phyloP scores from a whole-genome alignment of 331 rosid genomes.

The Cydonia oblonga region DNA sequence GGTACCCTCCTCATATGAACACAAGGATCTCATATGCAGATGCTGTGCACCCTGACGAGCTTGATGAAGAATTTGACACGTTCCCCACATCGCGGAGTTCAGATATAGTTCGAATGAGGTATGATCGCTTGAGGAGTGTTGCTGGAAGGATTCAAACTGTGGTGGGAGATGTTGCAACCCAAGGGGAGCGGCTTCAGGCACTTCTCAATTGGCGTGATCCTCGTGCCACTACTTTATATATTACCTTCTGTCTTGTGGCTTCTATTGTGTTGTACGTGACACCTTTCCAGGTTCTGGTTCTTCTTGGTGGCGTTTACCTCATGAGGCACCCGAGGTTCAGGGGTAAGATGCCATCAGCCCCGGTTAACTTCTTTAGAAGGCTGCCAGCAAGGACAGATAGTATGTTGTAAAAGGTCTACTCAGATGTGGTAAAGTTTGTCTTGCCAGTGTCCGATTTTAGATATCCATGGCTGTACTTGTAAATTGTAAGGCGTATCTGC shows the following conservation, averaged over 20 bases:
- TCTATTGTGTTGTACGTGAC: constrained; percentile 63
- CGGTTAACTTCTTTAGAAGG: constrained; percentile 74
- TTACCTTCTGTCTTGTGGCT: constrained; percentile 47
- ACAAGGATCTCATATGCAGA: constrained; percentile 67
- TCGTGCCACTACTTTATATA: constrained; percentile 62
- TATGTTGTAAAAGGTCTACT: constrained; percentile 42
- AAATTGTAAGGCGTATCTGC: not conserved
- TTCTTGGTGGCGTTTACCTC: constrained; percentile 50
- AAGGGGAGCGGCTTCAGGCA: constrained; percentile 81
- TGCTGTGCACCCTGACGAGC: constrained; percentile 47
- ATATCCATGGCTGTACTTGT: constrained; percentile 14
- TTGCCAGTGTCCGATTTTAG: constrained; percentile 1
- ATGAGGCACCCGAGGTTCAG: constrained; percentile 88
- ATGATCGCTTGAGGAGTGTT: constrained; percentile 66
- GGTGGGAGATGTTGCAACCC: constrained; percentile 73
- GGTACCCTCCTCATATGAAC: constrained; percentile 84
- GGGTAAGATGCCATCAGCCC: constrained; percentile 49
- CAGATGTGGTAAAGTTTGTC: not conserved
- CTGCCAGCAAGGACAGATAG: constrained; percentile 73
- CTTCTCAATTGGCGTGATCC: constrained; percentile 95
- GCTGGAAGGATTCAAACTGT: constrained; percentile 36
- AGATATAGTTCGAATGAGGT: constrained; percentile 57
- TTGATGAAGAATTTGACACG: constrained; percentile 83
- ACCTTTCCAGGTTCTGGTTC: constrained; percentile 51
- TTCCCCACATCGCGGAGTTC: constrained; percentile 49